Base-by-base conservation (phyloP, 257 asterid genomes). In the Vinca minor region DNA sequence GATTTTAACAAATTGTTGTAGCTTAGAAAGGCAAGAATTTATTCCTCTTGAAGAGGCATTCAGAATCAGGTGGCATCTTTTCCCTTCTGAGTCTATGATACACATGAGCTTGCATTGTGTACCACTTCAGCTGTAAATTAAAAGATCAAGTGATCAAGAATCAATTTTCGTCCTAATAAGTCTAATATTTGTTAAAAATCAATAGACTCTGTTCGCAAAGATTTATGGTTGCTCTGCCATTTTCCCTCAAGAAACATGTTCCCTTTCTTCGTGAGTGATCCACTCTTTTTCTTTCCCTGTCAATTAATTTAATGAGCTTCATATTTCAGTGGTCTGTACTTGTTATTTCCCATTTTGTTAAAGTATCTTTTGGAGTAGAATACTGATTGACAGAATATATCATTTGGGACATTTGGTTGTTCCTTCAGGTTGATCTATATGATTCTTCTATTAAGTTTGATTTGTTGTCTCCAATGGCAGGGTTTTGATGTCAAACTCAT, bases 401-500 rank as follows among this genome's bases (percentile, higher is more conserved):
- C 2, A 1, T 54, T 17, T 25, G 29, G 23, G 15, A 11, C 29
- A 29, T 14, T 49, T 29, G 4, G 6, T 55, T 29, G 10, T 29
- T 3, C 21, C 13, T 55, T 39, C 39, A 55, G 10, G 5, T 55
- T 55, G 35, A 54, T 55, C 39, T 26, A 29, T 54, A 13, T 53
- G 14, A 55, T 23, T 55, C 23, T 17, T 55, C 20, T 25, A 23
- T 26, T 26, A 31, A 56, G 26, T 31, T n/a, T 31, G 14, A 31
- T 31, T 31, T 76, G 41, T 46, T 71, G 52, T 66, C 69, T 39
- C 58, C 67, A 66, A 66, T 79, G 68, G 52, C 85, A 92, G 97
- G 97, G 98, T 68, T 92, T 92, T 75, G 98, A 87, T 73, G 89
- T 87, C 73, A 89, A 83, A 83, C 94, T 85, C 68, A 82, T 92